Evolutionary conservation across 345 rosid species (phyloP), one percentile per base, ranked within the genome.

Genomic region (Arabidopsis arenosa): DNA sequence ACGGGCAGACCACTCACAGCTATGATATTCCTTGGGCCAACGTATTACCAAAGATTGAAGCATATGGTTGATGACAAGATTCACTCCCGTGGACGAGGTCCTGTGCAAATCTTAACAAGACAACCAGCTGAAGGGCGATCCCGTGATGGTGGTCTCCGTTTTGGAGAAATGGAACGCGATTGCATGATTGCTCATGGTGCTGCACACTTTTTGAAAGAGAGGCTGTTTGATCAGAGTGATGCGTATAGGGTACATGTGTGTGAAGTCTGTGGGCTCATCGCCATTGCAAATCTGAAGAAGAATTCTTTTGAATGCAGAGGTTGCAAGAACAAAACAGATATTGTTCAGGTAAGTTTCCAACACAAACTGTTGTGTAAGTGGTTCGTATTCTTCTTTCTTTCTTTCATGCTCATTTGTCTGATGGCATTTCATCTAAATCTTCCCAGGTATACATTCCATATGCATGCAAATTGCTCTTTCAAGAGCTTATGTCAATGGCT

Each of bases 401-500:
- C n/a, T 14, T 61, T 56, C 17, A n/a, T 58, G 63, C 23, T 40
- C 61, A 51, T 6, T 17, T 59, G 28, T 51, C 30, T 76, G 55
- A 56, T 74, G 57, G 21, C 58, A 35, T 68, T 47, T 77, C 54
- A 63, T 62, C 3, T 45, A 10, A 6, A 6, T 26, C 2, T 43
- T 32, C 58, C 47, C 86, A 93, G 98, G 98, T 94, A 13, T 84
- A 94, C 77, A 92, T 94, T 66, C 97, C 97, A 2, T 94, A 92
- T 49, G 97, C 99, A 9, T 94, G 99, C 73, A 94, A 95, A 80
- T 72, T 95, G 61, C 92, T 95, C 13, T 95, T 95, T 75, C 99
- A 95, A 83, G 99, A 95, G 85, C 93, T 95, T 30, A 92, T 92
- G 99, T 81, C 99, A 33, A 95, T 95, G 99, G 97, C 99, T n/a